Conservation (phyloP, 306 rosid species). For the Quillaja saponaria region DNA sequence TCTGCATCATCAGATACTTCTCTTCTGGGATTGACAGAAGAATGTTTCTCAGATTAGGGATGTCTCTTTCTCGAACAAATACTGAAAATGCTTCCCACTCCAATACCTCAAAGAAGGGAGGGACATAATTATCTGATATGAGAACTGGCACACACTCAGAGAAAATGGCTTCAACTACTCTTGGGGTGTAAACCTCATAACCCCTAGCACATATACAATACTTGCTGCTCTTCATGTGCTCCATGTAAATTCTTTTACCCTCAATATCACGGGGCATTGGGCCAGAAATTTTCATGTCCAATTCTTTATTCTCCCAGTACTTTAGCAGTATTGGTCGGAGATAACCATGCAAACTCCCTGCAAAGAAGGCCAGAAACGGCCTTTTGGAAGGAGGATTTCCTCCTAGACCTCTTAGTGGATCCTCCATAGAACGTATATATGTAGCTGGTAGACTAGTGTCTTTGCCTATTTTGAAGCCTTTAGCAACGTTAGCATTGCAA, state of each 20-base stretch:
- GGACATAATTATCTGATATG: slow-evolving; percentile 48
- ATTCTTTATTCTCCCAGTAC: slow-evolving; percentile 67
- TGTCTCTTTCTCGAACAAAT: slow-evolving; percentile 60
- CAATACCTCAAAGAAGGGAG: slow-evolving; percentile 60
- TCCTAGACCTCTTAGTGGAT: slow-evolving; percentile 52
- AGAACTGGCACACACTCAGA: slow-evolving; percentile 61
- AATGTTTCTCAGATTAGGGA: slow-evolving; percentile 60
- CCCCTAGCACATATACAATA: slow-evolving; percentile 89
- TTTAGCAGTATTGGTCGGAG: slow-evolving; percentile 67
- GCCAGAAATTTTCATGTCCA: slow-evolving; percentile 81
- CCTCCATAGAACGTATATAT: slow-evolving; percentile 52
- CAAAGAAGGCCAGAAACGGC: slow-evolving; percentile 67
- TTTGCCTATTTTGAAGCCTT: slow-evolving; percentile 74
- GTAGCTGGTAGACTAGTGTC: slow-evolving; percentile 82
- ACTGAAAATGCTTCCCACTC: slow-evolving; percentile 53
- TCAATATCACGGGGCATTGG: slow-evolving; percentile 67
- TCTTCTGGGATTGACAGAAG: slow-evolving; percentile 70
- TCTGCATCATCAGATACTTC: slow-evolving; percentile 56
- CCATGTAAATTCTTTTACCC: slow-evolving; percentile 65
- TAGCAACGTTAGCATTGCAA: slow-evolving; percentile 72
- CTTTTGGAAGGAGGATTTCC: slow-evolving; percentile 67
- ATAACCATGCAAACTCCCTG: slow-evolving; percentile 79
- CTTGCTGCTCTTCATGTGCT: slow-evolving; percentile 79
- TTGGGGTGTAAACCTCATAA: slow-evolving; percentile 74
- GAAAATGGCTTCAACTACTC: slow-evolving; percentile 70